Conservation (phyloP, 805 yeast species). For the Spathaspora arborariae region DNA sequence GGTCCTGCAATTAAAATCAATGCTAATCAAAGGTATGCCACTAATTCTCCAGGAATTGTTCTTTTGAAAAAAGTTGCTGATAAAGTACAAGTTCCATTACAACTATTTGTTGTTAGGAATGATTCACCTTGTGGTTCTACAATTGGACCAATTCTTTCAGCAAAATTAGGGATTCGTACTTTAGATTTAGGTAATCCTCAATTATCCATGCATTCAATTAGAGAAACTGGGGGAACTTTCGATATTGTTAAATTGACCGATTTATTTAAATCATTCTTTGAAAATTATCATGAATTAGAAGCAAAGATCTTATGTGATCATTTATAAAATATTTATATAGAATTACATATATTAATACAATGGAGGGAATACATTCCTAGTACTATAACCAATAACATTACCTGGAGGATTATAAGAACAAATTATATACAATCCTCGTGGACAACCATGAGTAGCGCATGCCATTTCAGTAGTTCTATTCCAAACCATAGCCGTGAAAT, state of each 20-base stretch:
- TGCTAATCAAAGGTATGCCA: constrained; percentile 93
- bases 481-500: constrained; percentile 40
- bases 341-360: neutral
- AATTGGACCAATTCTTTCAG: constrained; percentile 89
- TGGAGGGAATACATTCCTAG: constrained; percentile 22
- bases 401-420: constrained; percentile 36
- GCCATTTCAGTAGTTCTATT: constrained; percentile 28
- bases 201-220: constrained; percentile 86
- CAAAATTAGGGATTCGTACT: constrained; percentile 82
- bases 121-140: constrained; percentile 96
- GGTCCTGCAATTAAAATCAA: constrained; percentile 94
- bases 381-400: constrained; percentile 23
- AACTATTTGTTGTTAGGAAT: constrained; percentile 87
- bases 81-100: constrained; percentile 71
- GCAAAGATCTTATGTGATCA: constrained; percentile 22
- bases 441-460: constrained; percentile 31
- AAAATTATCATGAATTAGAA: constrained; percentile 25
- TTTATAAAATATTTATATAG: neutral
- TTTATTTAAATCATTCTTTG: constrained; percentile 63
- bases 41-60: constrained; percentile 87
- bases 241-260: constrained; percentile 64
- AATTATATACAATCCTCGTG: constrained; percentile 34
- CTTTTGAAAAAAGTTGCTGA: constrained; percentile 71
- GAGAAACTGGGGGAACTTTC: constrained; percentile 83
- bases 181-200: constrained; percentile 91